These are phyloP conservation scores for Suillus luteus DNA, from an alignment of 768 basidiomycete genomes.

Conservation along the genomic window DNA sequence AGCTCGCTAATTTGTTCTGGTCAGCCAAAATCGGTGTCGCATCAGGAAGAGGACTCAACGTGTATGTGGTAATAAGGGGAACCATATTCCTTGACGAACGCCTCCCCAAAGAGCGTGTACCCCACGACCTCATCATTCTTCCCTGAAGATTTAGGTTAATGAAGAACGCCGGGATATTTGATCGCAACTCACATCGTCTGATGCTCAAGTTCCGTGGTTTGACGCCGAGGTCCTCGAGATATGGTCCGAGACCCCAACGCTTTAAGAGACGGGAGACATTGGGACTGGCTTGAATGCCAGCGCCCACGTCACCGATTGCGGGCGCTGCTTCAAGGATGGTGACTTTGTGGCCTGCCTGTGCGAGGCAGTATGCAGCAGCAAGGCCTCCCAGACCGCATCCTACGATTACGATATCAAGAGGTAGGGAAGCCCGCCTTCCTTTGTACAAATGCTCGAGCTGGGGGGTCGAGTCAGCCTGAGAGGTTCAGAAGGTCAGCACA, in stretches of 20 bases:
- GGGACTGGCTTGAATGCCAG: slow-evolving; percentile 51
- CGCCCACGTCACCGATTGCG: slow-evolving; percentile 47
- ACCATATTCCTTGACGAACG: slow-evolving; percentile 35
- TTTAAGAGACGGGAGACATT: slow-evolving; percentile 48
- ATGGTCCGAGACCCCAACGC: slow-evolving; percentile 51
- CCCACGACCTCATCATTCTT: slow-evolving; percentile 37
- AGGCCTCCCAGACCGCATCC: slow-evolving; percentile 56
- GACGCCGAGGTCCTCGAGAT: slow-evolving; percentile 40
- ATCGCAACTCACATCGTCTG: slow-evolving; percentile 40
- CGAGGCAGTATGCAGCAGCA: slow-evolving; percentile 46
- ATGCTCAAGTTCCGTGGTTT: slow-evolving; percentile 43
- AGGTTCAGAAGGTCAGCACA: background rate
- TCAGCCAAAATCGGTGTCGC: background rate
- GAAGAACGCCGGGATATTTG: background rate
- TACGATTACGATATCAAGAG: slow-evolving; percentile 44
- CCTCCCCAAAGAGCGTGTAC: slow-evolving; percentile 38
- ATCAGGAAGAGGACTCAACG: slow-evolving; percentile 21
- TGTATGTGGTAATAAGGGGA: slow-evolving; percentile 40
- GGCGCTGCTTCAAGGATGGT: slow-evolving; percentile 48
- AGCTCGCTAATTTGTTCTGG: slow-evolving; percentile 36
- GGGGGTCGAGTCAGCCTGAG: background rate
- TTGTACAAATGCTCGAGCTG: slow-evolving; percentile 23
- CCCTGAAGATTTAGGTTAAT: slow-evolving; percentile 21
- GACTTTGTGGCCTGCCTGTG: slow-evolving; percentile 49
- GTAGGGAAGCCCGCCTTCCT: slow-evolving; percentile 23